These are phyloP conservation scores for Klebsormidium nitens DNA, from an alignment of 139 green algal genomes.

Conservation along the genomic window DNA sequence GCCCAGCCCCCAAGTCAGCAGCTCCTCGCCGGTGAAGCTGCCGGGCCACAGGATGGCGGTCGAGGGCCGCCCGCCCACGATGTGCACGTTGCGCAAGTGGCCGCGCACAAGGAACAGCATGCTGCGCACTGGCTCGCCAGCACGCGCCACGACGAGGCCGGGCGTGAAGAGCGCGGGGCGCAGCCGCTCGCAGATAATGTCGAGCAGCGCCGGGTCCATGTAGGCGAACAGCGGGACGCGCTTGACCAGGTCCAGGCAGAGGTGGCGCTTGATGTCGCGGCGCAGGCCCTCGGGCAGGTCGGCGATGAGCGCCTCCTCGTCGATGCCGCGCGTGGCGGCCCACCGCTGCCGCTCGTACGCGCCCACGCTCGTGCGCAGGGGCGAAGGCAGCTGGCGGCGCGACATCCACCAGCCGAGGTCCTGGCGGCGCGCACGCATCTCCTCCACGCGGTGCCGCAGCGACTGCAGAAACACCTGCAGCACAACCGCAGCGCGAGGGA, in stretches of 20 bases:
- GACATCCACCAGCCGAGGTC: slow-evolving; percentile 10
- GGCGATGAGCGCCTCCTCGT: slow-evolving; percentile 2
- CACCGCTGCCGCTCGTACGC: background rate
- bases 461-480: too few species aligned
- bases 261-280: slow-evolving; percentile 5
- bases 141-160: background rate
- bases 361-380: slow-evolving; percentile 1
- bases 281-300: background rate
- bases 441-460: too few species aligned
- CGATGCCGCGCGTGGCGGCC: background rate
- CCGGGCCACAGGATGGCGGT: too few species aligned
- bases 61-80: too few species aligned
- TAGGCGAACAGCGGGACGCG: slow-evolving; percentile 8
- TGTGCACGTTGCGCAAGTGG: too few species aligned
- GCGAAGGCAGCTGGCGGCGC: slow-evolving; percentile 2
- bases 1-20: too few species aligned
- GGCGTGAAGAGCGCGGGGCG: slow-evolving; percentile 4
- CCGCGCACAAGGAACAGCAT: slow-evolving; percentile 14
- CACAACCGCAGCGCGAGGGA: background rate
- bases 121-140: background rate
- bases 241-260: slow-evolving; percentile 3
- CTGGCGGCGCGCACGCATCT: background rate
- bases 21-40: too few species aligned
- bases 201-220: background rate
- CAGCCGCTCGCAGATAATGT: slow-evolving; percentile 12